Percentiles rank a stretch among this genome's conserved stretches.
Evolutionary conservation across 2,329 filamentous ascomycete species (phyloP).

Genomic region (Coniochaeta ligniaria): DNA sequence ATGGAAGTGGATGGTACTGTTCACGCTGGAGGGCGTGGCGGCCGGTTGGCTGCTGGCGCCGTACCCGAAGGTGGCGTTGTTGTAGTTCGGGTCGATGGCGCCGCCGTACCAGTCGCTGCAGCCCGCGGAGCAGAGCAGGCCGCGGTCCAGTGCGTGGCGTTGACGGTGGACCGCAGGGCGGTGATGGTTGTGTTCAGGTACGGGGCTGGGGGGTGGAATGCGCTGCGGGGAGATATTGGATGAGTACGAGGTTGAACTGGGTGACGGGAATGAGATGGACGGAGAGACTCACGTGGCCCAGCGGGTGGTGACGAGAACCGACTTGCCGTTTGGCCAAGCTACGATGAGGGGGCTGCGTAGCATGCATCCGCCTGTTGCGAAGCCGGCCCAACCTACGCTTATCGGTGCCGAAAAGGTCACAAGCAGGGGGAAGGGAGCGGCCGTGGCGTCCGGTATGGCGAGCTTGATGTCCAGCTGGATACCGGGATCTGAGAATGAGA

Average conservation of each 20-base stretch:
- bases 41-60: conserved; percentile 1
- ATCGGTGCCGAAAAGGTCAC: conserved; percentile 23
- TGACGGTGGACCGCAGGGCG: not conserved
- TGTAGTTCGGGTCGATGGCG: conserved; percentile 3
- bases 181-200: conserved; percentile 4
- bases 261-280: not conserved
- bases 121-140: conserved; percentile 4
- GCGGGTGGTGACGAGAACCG: conserved; percentile 21
- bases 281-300: conserved; percentile 21
- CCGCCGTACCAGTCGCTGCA: conserved; percentile 6
- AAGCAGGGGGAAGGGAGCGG: conserved; percentile 18
- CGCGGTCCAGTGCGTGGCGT: conserved; percentile 8
- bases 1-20: conserved; percentile 5
- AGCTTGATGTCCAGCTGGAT: not conserved
- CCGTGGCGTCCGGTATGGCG: conserved; percentile 14
- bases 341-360: conserved; percentile 23
- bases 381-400: conserved; percentile 22
- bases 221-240: not conserved
- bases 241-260: not conserved
- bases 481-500: not conserved
- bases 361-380: conserved; percentile 25
- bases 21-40: not conserved
- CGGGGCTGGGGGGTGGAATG: conserved; percentile 4
- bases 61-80: conserved; percentile 7
- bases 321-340: conserved; percentile 23